phyloP scores from a whole-genome alignment of 129 eudicot species.

The Flaveria linearis region DNA sequence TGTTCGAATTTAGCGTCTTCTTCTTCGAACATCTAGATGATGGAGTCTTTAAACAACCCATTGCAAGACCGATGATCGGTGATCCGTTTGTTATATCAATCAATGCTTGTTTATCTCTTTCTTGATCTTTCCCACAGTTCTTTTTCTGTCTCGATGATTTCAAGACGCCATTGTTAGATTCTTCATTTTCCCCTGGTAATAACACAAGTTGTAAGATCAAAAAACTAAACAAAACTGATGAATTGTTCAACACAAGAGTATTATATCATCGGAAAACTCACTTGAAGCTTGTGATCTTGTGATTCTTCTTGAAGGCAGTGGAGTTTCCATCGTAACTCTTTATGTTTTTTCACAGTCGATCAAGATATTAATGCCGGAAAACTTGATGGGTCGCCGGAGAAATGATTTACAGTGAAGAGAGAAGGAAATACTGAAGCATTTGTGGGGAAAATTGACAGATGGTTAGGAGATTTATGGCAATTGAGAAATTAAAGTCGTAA shows the following conservation, averaged over 20 bases:
- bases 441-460: neutral
- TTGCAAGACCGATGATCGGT: conserved; percentile 86
- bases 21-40: conserved; percentile 56
- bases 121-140: conserved; percentile 33
- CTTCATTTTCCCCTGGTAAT: conserved; percentile 49
- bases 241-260: neutral
- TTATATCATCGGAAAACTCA: conserved; percentile 17
- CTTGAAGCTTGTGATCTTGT: conserved; percentile 81
- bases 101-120: conserved; percentile 54
- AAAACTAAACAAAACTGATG: neutral
- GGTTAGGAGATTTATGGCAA: conserved; percentile 21
- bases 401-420: neutral
- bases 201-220: conserved; percentile 1
- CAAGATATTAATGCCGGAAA: conserved; percentile 5
- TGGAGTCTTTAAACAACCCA: conserved; percentile 74
- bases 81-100: conserved; percentile 91
- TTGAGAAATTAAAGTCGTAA: conserved; percentile 32
- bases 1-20: conserved; percentile 17
- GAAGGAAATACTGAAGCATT: neutral
- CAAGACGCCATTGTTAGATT: conserved; percentile 36
- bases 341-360: neutral
- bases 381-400: conserved; percentile 3
- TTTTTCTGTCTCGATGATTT: conserved; percentile 27
- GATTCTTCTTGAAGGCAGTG: conserved; percentile 72
- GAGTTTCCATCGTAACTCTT: conserved; percentile 63